Evolutionary conservation across 2,329 filamentous ascomycete species (phyloP).

Genomic region (Fusarium oxysporum): DNA sequence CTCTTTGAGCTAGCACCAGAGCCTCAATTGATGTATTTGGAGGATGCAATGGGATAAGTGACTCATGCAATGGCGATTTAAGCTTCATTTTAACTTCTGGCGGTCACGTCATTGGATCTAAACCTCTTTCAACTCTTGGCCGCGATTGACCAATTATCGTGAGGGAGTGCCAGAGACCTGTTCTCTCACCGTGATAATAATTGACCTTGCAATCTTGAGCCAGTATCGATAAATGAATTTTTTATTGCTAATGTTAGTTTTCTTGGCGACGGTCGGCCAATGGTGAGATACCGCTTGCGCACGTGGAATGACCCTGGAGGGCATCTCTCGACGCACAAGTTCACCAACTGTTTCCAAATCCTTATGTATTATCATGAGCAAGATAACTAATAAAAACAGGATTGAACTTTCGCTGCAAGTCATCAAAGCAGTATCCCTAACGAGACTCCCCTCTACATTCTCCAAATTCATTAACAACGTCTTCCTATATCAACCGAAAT

Average conservation of each 20-base stretch:
- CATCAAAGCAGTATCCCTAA: background rate
- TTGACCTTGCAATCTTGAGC: background rate
- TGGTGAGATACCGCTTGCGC: fast-evolving
- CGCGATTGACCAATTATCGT: background rate
- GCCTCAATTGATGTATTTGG: fast-evolving
- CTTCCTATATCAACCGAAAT: background rate
- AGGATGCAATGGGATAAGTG: background rate
- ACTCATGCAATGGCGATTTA: background rate
- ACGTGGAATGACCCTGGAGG: background rate
- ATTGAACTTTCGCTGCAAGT: background rate
- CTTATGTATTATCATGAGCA: fast-evolving
- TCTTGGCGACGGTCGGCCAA: background rate
- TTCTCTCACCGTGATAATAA: background rate
- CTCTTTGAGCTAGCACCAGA: fast-evolving
- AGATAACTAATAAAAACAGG: fast-evolving
- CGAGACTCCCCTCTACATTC: background rate
- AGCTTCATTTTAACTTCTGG: background rate
- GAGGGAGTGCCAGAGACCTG: background rate
- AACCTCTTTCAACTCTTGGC: background rate
- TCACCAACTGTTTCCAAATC: background rate
- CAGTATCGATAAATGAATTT: background rate
- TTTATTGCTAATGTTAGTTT: background rate
- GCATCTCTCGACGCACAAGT: background rate
- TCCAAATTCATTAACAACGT: background rate
- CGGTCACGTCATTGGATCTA: conserved; percentile 11